Evolutionary conservation across 257 asterid species (phyloP), one percentile per base, ranked within the genome.

Genomic region (Solanum chiquidenum): DNA sequence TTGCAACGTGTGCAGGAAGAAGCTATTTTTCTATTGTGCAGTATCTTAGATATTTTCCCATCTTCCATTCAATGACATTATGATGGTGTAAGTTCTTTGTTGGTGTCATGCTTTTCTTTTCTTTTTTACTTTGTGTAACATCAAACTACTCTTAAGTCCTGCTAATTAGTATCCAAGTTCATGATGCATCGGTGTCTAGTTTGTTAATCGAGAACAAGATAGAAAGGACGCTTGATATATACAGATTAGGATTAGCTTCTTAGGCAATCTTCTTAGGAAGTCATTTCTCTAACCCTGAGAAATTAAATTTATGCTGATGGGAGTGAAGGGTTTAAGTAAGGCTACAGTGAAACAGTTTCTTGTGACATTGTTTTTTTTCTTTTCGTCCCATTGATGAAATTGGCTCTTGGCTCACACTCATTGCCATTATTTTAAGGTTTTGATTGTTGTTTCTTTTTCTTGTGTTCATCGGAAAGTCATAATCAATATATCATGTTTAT

Each of bases 1-100:
- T 87, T 18, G 71, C 58, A 49, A 12, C 18, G 13, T 33, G 33
- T 91, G 92, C 95, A 97, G 99, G 98, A 93, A 89, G 95, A 90
- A 93, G 95, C 95, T 76, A 21, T 93, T 44, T 89, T 90, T 69
- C 93, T 95, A 82, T 55, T 97, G 58, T 88, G 94, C 93, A 92
- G 93, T 84, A 49, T 97, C 92, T 91, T 92, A 83, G 89, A 88
- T 86, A 76, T 86, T 79, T 95, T 93, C 87, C 98, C 99, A n/a
- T 77, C 88, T 52, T 91, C 98, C 87, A 91, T 95, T 85, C 89
- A 91, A 75, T 94, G 94, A 16, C 94, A 95, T 91, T 93, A 95
- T 90, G 98, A 95, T 84, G 87, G 83, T 87, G 99, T 97, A 93
- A 93, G 98, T 91, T 84, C 68, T 72, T 85, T 87, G 27, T 87